Evolutionary conservation across 2,329 filamentous ascomycete genomes (phyloP).

Genomic region (Claviceps arundinis): DNA sequence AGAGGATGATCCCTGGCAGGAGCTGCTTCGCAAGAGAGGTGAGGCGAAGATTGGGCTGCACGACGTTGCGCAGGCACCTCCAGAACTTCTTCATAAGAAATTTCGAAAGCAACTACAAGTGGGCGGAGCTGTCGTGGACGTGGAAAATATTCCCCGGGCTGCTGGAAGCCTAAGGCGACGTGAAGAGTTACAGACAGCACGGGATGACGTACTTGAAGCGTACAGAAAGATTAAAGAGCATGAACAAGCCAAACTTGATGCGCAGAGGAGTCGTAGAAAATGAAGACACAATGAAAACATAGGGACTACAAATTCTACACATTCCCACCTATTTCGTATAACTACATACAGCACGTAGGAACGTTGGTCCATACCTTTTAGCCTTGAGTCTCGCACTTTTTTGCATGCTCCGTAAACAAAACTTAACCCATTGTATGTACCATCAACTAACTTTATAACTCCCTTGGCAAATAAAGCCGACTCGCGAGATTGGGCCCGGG

Average conservation of each 20-base stretch:
- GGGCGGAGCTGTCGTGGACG: conserved; percentile 21
- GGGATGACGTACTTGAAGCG: conserved; percentile 24
- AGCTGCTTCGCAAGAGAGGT: conserved; percentile 53
- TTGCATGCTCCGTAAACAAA: too few relatives aligned
- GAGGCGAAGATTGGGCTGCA: conserved; percentile 38
- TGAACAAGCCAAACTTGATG: conserved; percentile 22
- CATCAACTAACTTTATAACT: too few relatives aligned
- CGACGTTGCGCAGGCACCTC: conserved; percentile 61
- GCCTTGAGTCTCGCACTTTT: too few relatives aligned
- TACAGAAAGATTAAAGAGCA: conserved; percentile 25
- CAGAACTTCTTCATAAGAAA: conserved; percentile 51
- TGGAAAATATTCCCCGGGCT: conserved; percentile 24
- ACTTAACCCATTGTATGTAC: too few relatives aligned
- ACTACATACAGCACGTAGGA: too few relatives aligned
- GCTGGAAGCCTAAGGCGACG: conserved; percentile 25
- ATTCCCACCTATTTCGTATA: too few relatives aligned
- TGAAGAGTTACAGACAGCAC: conserved; percentile 24
- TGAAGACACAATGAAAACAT: neutral
- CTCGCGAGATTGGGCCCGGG: too few relatives aligned
- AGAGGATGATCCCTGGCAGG: conserved; percentile 63
- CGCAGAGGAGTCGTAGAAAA: conserved; percentile 1
- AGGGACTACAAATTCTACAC: too few relatives aligned
- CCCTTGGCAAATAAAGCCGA: too few relatives aligned
- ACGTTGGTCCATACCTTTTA: too few relatives aligned
- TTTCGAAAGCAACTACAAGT: conserved; percentile 20